phyloP scores from a whole-genome alignment of 176 grass and related monocot species.

The Elaeis guineensis region DNA sequence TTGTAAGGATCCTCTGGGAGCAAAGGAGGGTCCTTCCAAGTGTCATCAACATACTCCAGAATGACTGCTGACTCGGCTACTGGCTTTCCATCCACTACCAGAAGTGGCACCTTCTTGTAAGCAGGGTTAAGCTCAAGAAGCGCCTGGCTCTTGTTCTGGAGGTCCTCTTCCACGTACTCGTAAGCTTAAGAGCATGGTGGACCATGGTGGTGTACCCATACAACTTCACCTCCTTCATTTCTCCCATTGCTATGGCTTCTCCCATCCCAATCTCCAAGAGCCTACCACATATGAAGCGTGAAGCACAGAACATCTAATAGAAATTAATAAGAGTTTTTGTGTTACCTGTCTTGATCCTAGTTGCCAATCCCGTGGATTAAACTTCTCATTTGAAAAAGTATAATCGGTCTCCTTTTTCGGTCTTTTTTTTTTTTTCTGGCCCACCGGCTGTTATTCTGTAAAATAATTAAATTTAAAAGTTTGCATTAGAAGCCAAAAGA shows the following conservation, averaged over 20 bases:
- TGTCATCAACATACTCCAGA: conserved; percentile 26
- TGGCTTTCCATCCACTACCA: conserved; percentile 25
- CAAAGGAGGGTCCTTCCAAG: conserved; percentile 20
- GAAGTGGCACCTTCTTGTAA: conserved; percentile 36
- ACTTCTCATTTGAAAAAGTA: too few species aligned
- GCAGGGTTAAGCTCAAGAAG: conserved; percentile 29
- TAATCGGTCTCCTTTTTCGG: too few species aligned
- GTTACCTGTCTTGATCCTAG: too few species aligned
- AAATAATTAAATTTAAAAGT: too few species aligned
- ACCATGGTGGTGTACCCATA: conserved; percentile 17
- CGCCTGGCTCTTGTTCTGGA: conserved; percentile 36
- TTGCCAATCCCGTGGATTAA: too few species aligned
- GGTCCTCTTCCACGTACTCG: conserved; percentile 25
- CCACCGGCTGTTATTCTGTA: too few species aligned
- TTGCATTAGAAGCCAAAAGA: too few species aligned
- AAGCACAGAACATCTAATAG: too few species aligned
- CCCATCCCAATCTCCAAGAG: not conserved
- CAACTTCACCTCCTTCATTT: conserved; percentile 28
- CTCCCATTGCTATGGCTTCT: not conserved
- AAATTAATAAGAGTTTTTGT: too few species aligned
- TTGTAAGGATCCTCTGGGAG: conserved; percentile 20
- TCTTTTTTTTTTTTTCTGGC: too few species aligned
- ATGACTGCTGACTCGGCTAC: conserved; percentile 25
- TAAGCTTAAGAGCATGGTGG: conserved; percentile 22
- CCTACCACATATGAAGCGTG: too few species aligned